Percentiles rank a stretch among this genome's conserved stretches.
These are phyloP conservation scores for Vigna trinervia DNA, from an alignment of 306 rosid species.

Conservation along the genomic window DNA sequence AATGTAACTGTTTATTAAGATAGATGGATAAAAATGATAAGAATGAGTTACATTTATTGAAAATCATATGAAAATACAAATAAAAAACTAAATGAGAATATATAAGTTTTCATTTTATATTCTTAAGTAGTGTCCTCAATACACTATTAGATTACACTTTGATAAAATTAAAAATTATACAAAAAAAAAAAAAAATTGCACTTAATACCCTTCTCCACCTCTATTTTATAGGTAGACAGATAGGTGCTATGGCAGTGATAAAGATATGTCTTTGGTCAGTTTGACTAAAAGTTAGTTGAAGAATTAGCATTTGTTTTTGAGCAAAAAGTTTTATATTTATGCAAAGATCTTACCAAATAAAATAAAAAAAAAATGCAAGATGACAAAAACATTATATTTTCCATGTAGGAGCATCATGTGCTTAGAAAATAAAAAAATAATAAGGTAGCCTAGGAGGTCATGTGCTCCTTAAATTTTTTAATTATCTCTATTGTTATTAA, in stretches of 20 bases:
- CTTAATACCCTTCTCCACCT: not conserved
- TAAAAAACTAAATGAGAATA: no score
- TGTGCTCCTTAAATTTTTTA: slow-evolving; percentile 42
- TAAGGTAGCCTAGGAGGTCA: slow-evolving; percentile 33
- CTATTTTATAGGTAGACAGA: not conserved
- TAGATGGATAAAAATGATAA: no score
- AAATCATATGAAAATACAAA: no score
- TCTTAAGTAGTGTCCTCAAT: no score
- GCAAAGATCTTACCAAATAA: not conserved
- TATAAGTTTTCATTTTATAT: no score
- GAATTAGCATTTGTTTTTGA: slow-evolving; percentile 34
- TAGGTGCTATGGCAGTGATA: not conserved
- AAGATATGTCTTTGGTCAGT: not conserved
- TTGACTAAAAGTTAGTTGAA: slow-evolving; percentile 15
- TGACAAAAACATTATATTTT: slow-evolving; percentile 43
- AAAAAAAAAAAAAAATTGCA: not conserved
- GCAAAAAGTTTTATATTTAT: not conserved
- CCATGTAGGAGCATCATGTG: slow-evolving; percentile 39
- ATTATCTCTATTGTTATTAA: slow-evolving; percentile 27
- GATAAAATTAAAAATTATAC: no score
- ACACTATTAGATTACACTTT: no score
- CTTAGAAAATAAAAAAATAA: slow-evolving; percentile 24
- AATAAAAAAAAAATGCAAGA: not conserved
- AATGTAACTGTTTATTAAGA: no score
- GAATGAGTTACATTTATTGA: no score